Conservation (phyloP, 2,329 filamentous ascomycete species). For the Penicillium sp. region DNA sequence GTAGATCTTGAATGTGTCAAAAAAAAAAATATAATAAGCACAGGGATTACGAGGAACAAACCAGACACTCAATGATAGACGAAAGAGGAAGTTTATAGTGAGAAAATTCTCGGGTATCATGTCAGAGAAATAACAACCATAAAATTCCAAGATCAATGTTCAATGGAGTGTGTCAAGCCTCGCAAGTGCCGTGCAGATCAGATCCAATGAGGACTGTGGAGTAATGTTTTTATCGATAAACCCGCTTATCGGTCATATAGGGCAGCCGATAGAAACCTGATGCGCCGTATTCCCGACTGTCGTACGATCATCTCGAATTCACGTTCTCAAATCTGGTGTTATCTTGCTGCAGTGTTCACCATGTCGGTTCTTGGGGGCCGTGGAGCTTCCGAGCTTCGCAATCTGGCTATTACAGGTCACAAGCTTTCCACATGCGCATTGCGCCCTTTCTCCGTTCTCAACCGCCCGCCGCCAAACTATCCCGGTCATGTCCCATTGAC, state of each 20-base stretch:
- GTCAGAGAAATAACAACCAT: not conserved
- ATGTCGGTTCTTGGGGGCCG: slow-evolving; percentile 31
- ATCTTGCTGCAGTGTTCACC: slow-evolving; percentile 8
- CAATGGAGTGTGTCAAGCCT: not conserved
- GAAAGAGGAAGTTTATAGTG: not conserved
- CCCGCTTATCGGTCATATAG: not conserved
- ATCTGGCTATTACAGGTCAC: slow-evolving; percentile 8
- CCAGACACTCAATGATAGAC: not conserved
- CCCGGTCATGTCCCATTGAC: slow-evolving; percentile 90
- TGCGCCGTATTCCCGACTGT: slow-evolving; percentile 13
- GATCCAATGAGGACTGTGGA: not conserved
- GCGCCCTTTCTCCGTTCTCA: slow-evolving; percentile 74
- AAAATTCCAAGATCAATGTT: not conserved
- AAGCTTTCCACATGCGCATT: slow-evolving; percentile 9
- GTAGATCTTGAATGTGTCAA: not conserved
- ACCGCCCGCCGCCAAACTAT: slow-evolving; percentile 83
- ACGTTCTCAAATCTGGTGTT: not conserved
- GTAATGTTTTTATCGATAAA: slow-evolving; percentile 19
- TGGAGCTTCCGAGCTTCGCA: slow-evolving; percentile 16
- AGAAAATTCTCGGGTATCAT: not conserved
- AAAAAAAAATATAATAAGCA: not conserved
- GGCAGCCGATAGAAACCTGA: not conserved
- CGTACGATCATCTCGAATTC: slow-evolving; percentile 16
- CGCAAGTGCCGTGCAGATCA: not conserved
- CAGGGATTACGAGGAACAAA: not conserved